Evolutionary conservation across 257 asterid genomes (phyloP).

Genomic region (Echites panduratus): DNA sequence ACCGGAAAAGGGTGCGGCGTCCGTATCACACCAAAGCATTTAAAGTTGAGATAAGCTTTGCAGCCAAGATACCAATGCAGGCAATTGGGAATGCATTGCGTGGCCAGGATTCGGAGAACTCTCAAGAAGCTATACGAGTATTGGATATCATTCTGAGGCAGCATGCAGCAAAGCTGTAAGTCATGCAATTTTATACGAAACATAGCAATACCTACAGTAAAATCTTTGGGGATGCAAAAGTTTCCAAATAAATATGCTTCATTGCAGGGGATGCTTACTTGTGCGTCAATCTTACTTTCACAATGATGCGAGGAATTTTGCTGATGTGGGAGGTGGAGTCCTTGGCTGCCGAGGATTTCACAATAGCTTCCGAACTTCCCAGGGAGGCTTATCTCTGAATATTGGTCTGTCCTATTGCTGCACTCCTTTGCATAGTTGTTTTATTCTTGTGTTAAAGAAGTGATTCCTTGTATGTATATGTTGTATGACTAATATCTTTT

Average conservation of each 20-base stretch:
- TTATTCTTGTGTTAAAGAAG: neutral
- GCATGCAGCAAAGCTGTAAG: slow-evolving; percentile 96
- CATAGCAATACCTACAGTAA: neutral
- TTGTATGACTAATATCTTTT: slow-evolving; percentile 14
- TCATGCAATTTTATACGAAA: neutral
- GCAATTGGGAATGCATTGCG: slow-evolving; percentile 57
- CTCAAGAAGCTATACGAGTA: slow-evolving; percentile 36
- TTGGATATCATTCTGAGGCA: slow-evolving; percentile 88
- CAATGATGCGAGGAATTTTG: slow-evolving; percentile 23
- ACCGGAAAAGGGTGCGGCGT: slow-evolving; percentile 53
- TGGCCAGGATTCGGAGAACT: slow-evolving; percentile 79
- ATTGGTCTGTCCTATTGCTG: slow-evolving; percentile 41
- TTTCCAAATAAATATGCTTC: neutral
- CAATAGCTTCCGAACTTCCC: slow-evolving; percentile 80
- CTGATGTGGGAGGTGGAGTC: slow-evolving; percentile 89
- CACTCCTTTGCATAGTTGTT: neutral
- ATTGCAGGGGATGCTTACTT: slow-evolving; percentile 10
- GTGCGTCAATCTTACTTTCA: slow-evolving; percentile 8
- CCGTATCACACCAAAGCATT: slow-evolving; percentile 69
- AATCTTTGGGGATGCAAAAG: neutral
- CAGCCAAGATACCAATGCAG: slow-evolving; percentile 56
- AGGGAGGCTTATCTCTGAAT: slow-evolving; percentile 78
- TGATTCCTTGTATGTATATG: neutral
- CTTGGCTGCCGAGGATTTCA: slow-evolving; percentile 90
- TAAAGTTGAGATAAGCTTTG: slow-evolving; percentile 78